phyloP scores from a whole-genome alignment of 1,139 yeast genomes.

The Debaryomycetaceae sp. region DNA sequence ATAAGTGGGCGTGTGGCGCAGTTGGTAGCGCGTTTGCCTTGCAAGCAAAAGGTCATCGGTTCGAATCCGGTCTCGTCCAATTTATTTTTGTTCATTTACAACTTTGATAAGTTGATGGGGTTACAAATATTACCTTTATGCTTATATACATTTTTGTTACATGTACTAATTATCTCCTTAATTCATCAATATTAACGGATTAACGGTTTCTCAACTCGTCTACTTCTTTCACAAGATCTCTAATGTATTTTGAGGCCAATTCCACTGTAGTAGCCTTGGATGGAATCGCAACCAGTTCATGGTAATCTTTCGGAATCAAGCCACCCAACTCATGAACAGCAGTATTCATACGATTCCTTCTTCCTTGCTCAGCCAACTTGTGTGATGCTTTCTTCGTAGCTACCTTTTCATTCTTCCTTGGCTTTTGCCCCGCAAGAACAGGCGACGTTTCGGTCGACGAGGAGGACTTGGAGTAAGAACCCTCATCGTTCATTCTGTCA shows the following conservation, averaged over 20 bases:
- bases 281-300: constrained; percentile 58
- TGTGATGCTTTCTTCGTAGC: constrained; percentile 72
- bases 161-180: background rate
- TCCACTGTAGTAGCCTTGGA: constrained; percentile 95
- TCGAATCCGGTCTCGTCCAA: constrained; percentile 89
- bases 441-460: constrained; percentile 19
- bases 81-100: constrained; percentile 1
- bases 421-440: constrained; percentile 4
- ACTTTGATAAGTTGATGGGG: too few species aligned
- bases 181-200: background rate
- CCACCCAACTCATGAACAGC: constrained; percentile 75
- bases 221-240: constrained; percentile 46
- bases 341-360: constrained; percentile 85
- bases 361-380: constrained; percentile 92
- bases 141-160: background rate
- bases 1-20: constrained; percentile 78
- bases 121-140: too few species aligned
- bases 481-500: background rate
- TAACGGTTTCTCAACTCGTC: constrained; percentile 14
- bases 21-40: constrained; percentile 92
- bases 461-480: constrained; percentile 9
- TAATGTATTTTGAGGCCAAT: constrained; percentile 71
- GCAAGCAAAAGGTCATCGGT: constrained; percentile 91
- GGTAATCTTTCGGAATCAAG: constrained; percentile 63
- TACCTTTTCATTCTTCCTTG: constrained; percentile 19